Conservation (phyloP, 2,329 filamentous ascomycete genomes). For the Aspergillus fumigatiaffinis region DNA sequence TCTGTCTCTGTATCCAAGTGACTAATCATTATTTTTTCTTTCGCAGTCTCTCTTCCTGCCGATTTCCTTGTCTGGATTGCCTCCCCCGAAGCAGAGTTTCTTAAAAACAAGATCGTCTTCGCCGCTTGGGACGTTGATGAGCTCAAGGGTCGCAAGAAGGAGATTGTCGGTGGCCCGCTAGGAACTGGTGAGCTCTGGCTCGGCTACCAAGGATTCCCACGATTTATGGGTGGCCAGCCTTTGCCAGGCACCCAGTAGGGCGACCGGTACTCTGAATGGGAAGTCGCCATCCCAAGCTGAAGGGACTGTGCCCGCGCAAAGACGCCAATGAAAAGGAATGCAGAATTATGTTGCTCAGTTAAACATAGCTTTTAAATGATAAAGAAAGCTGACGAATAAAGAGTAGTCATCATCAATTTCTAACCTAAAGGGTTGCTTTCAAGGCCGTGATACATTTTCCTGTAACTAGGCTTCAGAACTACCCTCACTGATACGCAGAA, state of each 20-base stretch:
- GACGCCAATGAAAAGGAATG: not conserved
- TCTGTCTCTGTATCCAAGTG: not conserved
- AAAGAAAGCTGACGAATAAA: not conserved
- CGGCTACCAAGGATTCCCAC: constrained; percentile 5
- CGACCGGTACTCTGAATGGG: not conserved
- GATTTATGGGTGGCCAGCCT: constrained; percentile 1
- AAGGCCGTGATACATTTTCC: not conserved
- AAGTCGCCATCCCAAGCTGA: not conserved
- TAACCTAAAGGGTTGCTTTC: not conserved
- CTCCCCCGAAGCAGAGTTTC: constrained; percentile 34
- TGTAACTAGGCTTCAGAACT: not conserved
- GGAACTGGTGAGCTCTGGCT: constrained; percentile 6
- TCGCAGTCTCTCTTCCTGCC: constrained; percentile 19
- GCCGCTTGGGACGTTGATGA: constrained; percentile 41
- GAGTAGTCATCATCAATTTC: not conserved
- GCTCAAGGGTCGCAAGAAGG: constrained; percentile 19
- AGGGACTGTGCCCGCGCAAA: not conserved
- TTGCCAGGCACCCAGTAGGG: constrained; percentile 4
- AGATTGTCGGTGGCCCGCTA: constrained; percentile 12
- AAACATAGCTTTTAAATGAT: not conserved
- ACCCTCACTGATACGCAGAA: too few relatives aligned
- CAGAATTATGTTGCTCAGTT: not conserved
- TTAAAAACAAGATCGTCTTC: constrained; percentile 36
- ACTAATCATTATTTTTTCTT: constrained; percentile 1
- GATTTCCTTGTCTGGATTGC: constrained; percentile 36